A percentile compares a stretch with the other conserved stretches of the same genome.
Evolutionary conservation across 495 filamentous ascomycete genomes (phyloP).

Genomic region (Aspergillus mulundensis): DNA sequence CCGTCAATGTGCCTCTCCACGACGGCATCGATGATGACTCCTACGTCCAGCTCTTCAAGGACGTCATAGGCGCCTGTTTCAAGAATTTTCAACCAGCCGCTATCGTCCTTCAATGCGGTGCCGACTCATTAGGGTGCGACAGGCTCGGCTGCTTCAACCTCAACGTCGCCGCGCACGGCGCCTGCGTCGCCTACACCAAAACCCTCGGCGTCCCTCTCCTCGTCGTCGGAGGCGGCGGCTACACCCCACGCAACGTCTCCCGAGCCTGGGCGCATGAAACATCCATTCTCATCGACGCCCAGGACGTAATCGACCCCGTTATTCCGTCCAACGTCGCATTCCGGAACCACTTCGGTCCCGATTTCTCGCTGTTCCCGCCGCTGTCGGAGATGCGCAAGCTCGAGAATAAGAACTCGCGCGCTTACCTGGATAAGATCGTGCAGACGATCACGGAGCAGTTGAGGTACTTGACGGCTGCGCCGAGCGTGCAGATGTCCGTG

Average conservation of each 20-base stretch:
- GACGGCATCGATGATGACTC: constrained; percentile 90
- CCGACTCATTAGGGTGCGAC: constrained; percentile 91
- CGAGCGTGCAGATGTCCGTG: constrained; percentile 78
- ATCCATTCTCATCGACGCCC: constrained; percentile 75
- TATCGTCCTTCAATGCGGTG: constrained; percentile 94
- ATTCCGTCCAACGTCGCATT: constrained; percentile 72
- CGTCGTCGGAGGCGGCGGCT: constrained; percentile 90
- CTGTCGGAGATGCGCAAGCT: constrained; percentile 63
- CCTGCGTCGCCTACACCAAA: constrained; percentile 86
- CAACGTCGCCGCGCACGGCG: constrained; percentile 88
- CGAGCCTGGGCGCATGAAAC: constrained; percentile 97
- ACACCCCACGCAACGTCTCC: constrained; percentile 96
- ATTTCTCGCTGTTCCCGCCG: constrained; percentile 70
- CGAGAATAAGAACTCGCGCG: constrained; percentile 73
- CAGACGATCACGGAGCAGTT: constrained; percentile 77
- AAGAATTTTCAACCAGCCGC: constrained; percentile 74
- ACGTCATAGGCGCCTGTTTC: constrained; percentile 71
- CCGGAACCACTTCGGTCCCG: constrained; percentile 77
- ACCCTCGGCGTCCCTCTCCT: constrained; percentile 71
- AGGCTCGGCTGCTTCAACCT: constrained; percentile 93
- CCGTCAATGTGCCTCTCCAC: constrained; percentile 63
- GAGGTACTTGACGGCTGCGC: constrained; percentile 76
- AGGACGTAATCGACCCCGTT: constrained; percentile 62
- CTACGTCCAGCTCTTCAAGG: constrained; percentile 80
- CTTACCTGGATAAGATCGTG: constrained; percentile 71